Conservation (phyloP, 495 filamentous ascomycete species). For the Lichina pygmaea region DNA sequence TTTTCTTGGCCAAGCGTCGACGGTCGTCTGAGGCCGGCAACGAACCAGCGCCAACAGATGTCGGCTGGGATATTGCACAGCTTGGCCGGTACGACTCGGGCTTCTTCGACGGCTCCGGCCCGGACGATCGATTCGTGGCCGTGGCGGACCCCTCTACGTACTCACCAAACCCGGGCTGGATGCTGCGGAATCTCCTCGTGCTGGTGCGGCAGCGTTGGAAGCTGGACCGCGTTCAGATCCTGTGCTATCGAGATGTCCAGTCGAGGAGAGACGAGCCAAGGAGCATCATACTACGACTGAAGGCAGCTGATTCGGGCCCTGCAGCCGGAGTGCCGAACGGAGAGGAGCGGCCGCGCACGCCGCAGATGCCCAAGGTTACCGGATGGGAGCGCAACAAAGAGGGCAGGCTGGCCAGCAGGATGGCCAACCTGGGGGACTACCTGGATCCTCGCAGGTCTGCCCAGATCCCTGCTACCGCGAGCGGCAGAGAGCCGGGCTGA, state of each 20-base stretch:
- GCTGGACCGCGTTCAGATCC: conserved; percentile 47
- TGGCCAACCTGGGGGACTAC: conserved; percentile 62
- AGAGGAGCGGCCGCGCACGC: conserved; percentile 5
- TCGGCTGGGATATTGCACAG: conserved; percentile 45
- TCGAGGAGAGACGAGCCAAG: conserved; percentile 44
- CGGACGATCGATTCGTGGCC: conserved; percentile 48
- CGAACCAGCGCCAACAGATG: conserved; percentile 22
- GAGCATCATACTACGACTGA: conserved; percentile 48
- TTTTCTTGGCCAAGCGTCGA: conserved; percentile 71
- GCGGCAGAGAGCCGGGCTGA: background rate
- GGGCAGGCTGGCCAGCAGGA: conserved; percentile 46
- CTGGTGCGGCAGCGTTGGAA: conserved; percentile 63
- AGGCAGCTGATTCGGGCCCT: conserved; percentile 16
- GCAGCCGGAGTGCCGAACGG: background rate
- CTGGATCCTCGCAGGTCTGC: conserved; percentile 54
- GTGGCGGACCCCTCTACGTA: conserved; percentile 91
- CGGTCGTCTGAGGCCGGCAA: conserved; percentile 12
- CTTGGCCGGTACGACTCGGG: conserved; percentile 57
- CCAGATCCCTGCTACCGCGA: background rate
- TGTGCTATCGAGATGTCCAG: conserved; percentile 77
- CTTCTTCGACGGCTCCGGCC: conserved; percentile 47
- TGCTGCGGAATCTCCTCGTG: conserved; percentile 68
- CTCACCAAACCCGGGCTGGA: conserved; percentile 64
- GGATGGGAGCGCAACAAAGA: conserved; percentile 75
- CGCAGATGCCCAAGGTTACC: conserved; percentile 52